Percentiles rank a stretch among this genome's conserved stretches.
Conservation (phyloP, 305 asterid genomes). For the Solanum aculeatissimum region DNA sequence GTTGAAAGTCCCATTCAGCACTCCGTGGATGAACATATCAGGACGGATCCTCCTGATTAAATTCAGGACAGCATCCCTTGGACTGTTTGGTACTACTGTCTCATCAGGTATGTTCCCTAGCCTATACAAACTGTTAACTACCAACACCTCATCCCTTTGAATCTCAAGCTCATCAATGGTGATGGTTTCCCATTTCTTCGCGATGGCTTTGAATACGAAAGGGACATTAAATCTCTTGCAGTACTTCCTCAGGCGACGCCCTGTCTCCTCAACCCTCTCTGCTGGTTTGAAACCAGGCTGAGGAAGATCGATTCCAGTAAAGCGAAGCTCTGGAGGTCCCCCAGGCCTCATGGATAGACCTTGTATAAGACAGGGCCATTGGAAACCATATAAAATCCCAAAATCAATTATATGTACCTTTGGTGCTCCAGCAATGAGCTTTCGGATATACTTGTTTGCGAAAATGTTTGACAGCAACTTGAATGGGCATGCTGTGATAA, state of each 20-base stretch:
- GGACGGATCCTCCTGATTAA: slow-evolving; percentile 16
- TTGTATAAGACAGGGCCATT: slow-evolving; percentile 22
- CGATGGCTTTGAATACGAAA: slow-evolving; percentile 13
- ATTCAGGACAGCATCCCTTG: slow-evolving; percentile 10
- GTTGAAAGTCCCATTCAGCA: slow-evolving; percentile 12
- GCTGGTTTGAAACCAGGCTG: slow-evolving; percentile 20
- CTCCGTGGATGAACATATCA: slow-evolving; percentile 12
- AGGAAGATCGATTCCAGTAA: slow-evolving; percentile 22
- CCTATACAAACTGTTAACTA: slow-evolving; percentile 14
- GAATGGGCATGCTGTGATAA: slow-evolving; percentile 13
- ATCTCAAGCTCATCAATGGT: slow-evolving; percentile 12
- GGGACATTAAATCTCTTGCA: slow-evolving; percentile 19
- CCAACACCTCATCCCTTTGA: slow-evolving; percentile 8
- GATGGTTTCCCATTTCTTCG: slow-evolving; percentile 17
- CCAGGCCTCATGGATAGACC: slow-evolving; percentile 12
- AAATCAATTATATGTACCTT: slow-evolving; percentile 12
- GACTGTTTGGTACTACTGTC: slow-evolving; percentile 11
- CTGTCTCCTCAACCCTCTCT: slow-evolving; percentile 17
- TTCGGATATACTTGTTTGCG: slow-evolving; percentile 4
- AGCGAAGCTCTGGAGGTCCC: slow-evolving; percentile 11
- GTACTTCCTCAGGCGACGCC: slow-evolving; percentile 10
- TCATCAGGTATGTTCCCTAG: slow-evolving; percentile 16
- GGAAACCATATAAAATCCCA: slow-evolving; percentile 17
- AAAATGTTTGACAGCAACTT: slow-evolving; percentile 9
- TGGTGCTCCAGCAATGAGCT: neutral